These are phyloP conservation scores for Polytrichum commune DNA, from an alignment of 225 moss, liverwort and hornwort genomes.

Conservation along the genomic window DNA sequence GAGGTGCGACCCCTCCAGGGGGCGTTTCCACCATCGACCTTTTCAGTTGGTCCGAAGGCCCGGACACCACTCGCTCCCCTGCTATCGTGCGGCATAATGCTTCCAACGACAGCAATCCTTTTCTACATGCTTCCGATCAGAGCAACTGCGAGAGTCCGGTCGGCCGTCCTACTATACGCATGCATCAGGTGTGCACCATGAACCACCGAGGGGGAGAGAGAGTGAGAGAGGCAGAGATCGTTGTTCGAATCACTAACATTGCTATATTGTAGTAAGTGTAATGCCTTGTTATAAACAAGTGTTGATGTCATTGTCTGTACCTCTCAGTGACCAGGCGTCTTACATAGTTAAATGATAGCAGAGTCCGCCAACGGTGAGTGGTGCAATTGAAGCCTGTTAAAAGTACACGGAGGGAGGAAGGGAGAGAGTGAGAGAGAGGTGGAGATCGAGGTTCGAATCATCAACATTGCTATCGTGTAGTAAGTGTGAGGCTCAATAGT, in stretches of 20 bases:
- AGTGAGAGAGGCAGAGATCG: not conserved
- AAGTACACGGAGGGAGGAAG: too few species aligned
- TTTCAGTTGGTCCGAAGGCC: slow-evolving; percentile 83
- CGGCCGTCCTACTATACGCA: slow-evolving; percentile 63
- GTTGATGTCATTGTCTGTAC: too few species aligned
- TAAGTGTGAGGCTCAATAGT: too few species aligned
- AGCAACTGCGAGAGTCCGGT: slow-evolving; percentile 58
- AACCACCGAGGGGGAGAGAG: too few species aligned
- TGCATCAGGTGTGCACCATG: slow-evolving; percentile 68
- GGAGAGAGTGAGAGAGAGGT: not conserved
- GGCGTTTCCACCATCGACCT: slow-evolving; percentile 90
- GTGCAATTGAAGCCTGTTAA: too few species aligned
- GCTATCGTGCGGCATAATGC: slow-evolving; percentile 58
- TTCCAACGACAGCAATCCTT: slow-evolving; percentile 54
- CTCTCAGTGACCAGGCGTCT: too few species aligned
- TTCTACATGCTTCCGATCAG: slow-evolving; percentile 51
- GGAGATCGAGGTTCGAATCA: not conserved
- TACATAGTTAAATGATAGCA: too few species aligned
- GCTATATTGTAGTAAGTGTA: too few species aligned
- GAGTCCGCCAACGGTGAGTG: too few species aligned
- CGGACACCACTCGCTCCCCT: slow-evolving; percentile 40
- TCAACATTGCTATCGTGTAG: too few species aligned
- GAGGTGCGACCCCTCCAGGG: slow-evolving; percentile 86
- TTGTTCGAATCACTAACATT: too few species aligned
- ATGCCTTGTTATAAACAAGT: too few species aligned